Evolutionary conservation across 768 basidiomycete species (phyloP).

Genomic region (Lactarius hengduanensis): DNA sequence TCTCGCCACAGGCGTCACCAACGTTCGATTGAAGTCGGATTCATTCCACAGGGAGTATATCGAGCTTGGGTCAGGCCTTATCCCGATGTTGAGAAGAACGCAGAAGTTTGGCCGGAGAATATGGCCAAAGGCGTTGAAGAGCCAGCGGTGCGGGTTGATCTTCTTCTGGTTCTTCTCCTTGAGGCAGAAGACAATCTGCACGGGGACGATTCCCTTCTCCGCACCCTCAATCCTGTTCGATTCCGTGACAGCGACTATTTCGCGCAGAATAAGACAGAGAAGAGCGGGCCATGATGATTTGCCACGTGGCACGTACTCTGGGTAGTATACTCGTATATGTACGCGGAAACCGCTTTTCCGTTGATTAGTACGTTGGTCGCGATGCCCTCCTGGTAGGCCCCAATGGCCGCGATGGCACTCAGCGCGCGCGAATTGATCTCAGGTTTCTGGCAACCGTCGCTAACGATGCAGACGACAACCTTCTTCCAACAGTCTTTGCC

Average conservation of each 20-base stretch:
- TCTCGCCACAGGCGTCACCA: conserved; percentile 80
- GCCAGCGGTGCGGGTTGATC: too few relatives aligned
- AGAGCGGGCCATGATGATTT: background rate
- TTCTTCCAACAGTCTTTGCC: too few relatives aligned
- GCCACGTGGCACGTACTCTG: conserved; percentile 71
- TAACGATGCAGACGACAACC: too few relatives aligned
- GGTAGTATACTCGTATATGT: conserved; percentile 88
- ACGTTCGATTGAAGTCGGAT: conserved; percentile 91
- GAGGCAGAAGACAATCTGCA: conserved; percentile 54
- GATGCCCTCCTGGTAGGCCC: too few relatives aligned
- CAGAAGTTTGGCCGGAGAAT: too few relatives aligned
- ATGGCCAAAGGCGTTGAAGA: too few relatives aligned
- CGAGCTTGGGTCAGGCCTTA: conserved; percentile 79
- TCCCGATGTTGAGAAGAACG: conserved; percentile 66
- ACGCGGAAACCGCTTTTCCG: conserved; percentile 72
- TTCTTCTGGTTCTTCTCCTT: too few relatives aligned
- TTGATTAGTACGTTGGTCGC: conserved; percentile 54
- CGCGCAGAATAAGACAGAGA: background rate
- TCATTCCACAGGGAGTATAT: conserved; percentile 96
- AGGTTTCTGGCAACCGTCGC: too few relatives aligned
- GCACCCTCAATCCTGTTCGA: conserved; percentile 78
- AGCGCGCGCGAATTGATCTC: too few relatives aligned
- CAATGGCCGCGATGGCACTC: too few relatives aligned
- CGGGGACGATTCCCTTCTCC: conserved; percentile 43
- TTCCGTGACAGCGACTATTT: conserved; percentile 73